A percentile compares a stretch with the other conserved stretches of the same genome.
Conservation (phyloP, 1,284 basidiomycete genomes). For the Ceratobasidium sp. region DNA sequence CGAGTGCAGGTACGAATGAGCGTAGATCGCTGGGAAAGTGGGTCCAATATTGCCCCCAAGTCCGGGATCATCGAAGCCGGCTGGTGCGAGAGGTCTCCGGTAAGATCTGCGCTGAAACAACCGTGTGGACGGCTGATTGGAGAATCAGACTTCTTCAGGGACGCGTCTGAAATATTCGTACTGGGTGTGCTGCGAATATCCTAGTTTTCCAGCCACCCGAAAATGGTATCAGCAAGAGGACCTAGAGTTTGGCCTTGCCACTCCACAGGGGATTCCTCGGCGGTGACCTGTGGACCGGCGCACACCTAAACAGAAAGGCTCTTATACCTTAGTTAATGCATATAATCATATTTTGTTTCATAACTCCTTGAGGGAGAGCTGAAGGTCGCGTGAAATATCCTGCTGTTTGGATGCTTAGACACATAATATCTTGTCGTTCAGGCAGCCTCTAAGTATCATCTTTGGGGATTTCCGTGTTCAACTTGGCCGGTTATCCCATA, state of each 20-base stretch:
- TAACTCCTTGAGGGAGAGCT: neutral
- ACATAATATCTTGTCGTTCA: too few relatives aligned
- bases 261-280: slow-evolving; percentile 23
- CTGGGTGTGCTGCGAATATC: slow-evolving; percentile 36
- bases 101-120: neutral
- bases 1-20: slow-evolving; percentile 17
- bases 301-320: neutral
- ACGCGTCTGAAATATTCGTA: slow-evolving; percentile 41
- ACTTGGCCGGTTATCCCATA: too few relatives aligned
- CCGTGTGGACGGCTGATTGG: neutral
- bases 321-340: neutral
- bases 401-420: too few relatives aligned
- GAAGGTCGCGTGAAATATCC: too few relatives aligned
- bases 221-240: slow-evolving; percentile 45
- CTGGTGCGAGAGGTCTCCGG: slow-evolving; percentile 40
- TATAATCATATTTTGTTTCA: neutral
- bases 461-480: too few relatives aligned
- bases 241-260: slow-evolving; percentile 25
- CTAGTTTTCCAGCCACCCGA: slow-evolving; percentile 7
- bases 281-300: neutral
- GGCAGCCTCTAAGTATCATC: too few relatives aligned
- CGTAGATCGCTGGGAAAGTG: slow-evolving; percentile 31
- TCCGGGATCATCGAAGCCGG: slow-evolving; percentile 40
- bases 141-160: slow-evolving; percentile 14
- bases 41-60: slow-evolving; percentile 12